phyloP scores from a whole-genome alignment of 1,139 yeast genomes.

The Yamadazyma mexicana region DNA sequence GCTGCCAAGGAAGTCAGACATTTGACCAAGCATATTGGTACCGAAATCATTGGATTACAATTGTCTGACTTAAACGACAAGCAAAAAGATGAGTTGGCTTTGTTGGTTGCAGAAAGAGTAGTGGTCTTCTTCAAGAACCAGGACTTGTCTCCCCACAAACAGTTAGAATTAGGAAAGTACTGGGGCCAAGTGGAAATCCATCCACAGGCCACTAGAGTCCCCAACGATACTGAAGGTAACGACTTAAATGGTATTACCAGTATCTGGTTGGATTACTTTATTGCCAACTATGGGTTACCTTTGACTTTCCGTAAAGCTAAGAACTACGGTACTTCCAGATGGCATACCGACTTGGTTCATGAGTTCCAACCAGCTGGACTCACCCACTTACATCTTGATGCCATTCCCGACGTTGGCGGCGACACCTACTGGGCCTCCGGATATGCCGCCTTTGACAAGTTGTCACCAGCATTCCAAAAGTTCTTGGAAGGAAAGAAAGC shows the following conservation, averaged over 20 bases:
- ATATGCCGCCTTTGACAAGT: conserved; percentile 39
- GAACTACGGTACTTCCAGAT: conserved; percentile 30
- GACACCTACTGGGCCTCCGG: conserved; percentile 40
- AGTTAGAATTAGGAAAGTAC: conserved; percentile 44
- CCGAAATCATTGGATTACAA: conserved; percentile 56
- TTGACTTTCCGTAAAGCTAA: conserved; percentile 29
- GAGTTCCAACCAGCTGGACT: conserved; percentile 40
- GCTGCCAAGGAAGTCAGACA: conserved; percentile 51
- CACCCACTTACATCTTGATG: conserved; percentile 37
- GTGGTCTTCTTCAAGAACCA: conserved; percentile 46
- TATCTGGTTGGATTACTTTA: conserved; percentile 51
- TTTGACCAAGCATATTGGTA: conserved; percentile 51
- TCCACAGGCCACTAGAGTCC: conserved; percentile 38
- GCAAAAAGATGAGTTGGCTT: conserved; percentile 53
- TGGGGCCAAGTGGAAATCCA: conserved; percentile 47
- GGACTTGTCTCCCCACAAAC: conserved; percentile 44
- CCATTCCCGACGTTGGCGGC: conserved; percentile 37
- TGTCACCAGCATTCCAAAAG: conserved; percentile 35
- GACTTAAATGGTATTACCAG: conserved; percentile 43
- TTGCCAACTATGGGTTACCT: conserved; percentile 21
- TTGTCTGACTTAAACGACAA: conserved; percentile 46
- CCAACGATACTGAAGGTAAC: conserved; percentile 22
- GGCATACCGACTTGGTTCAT: conserved; percentile 41
- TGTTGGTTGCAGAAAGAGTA: conserved; percentile 43
- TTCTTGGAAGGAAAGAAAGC: conserved; percentile 41